Conservation (phyloP, 352 stramenopile genomes). For the Pythium brachiatum region DNA sequence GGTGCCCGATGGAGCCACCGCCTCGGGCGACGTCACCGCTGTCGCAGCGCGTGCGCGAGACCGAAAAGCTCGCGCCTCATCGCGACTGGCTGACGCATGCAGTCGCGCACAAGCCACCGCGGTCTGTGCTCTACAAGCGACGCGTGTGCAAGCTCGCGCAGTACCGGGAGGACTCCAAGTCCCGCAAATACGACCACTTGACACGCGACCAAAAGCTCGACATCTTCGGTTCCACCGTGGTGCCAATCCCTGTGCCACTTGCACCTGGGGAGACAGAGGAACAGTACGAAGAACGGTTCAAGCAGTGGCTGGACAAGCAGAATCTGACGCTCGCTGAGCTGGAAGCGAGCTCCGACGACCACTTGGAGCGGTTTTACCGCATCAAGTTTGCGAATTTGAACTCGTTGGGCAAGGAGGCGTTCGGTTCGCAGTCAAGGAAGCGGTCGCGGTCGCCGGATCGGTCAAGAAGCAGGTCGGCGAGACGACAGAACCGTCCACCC, state of each 20-base stretch:
- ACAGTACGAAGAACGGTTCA: constrained; percentile 21
- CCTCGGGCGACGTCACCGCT: background rate
- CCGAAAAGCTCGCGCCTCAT: background rate
- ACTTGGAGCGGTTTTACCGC: constrained; percentile 17
- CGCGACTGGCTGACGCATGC: background rate
- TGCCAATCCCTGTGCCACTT: constrained; percentile 21
- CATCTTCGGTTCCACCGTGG: constrained; percentile 5
- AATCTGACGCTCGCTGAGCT: background rate
- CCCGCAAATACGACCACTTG: constrained; percentile 5
- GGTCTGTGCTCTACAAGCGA: background rate
- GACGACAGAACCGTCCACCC: background rate
- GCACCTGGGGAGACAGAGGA: constrained; percentile 10
- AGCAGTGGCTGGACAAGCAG: constrained; percentile 6
- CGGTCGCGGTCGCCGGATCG: background rate
- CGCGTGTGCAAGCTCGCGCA: constrained; percentile 2
- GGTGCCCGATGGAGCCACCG: background rate
- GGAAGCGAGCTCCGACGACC: background rate
- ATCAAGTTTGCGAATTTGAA: constrained; percentile 24
- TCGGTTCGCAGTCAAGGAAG: background rate
- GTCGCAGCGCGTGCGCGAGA: background rate
- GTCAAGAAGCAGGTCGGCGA: background rate
- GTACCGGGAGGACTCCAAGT: constrained; percentile 6
- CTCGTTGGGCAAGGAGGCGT: background rate
- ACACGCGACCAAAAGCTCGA: background rate
- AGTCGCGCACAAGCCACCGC: background rate